These are phyloP conservation scores for Saccharomycopsis sp. DNA, from an alignment of 805 yeast genomes.

Conservation along the genomic window DNA sequence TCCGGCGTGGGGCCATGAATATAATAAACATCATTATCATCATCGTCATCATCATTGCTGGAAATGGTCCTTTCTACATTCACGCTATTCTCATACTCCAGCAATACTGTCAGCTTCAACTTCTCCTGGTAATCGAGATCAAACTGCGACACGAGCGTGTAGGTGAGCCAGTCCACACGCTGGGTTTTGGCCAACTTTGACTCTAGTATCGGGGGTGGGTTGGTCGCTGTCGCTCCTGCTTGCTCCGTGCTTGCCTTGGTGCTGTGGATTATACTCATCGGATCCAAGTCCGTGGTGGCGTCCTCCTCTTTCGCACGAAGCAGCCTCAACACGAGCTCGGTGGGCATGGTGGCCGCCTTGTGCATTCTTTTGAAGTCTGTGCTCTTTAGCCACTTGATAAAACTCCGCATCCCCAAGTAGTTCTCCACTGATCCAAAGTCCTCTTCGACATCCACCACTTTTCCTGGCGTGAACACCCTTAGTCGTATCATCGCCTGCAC, in stretches of 20 bases:
- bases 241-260: conserved; percentile 22
- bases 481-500: conserved; percentile 58
- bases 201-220: too few species aligned
- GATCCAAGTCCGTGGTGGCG: conserved; percentile 23
- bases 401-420: conserved; percentile 39
- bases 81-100: neutral
- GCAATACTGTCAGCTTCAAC: conserved; percentile 24
- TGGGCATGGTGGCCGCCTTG: conserved; percentile 28
- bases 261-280: conserved; percentile 25
- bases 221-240: neutral
- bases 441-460: conserved; percentile 36
- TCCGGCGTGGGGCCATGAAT: conserved; percentile 19
- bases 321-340: conserved; percentile 24
- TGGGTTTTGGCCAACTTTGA: too few species aligned
- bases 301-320: conserved; percentile 24
- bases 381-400: conserved; percentile 49
- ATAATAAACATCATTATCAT: conserved; percentile 10
- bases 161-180: conserved; percentile 31
- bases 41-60: conserved; percentile 20
- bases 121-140: conserved; percentile 26
- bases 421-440: conserved; percentile 29
- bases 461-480: conserved; percentile 53
- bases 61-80: too few species aligned
- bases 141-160: conserved; percentile 30
- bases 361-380: conserved; percentile 38